These are phyloP conservation scores for Calonectria crousiana DNA, from an alignment of 2,329 filamentous ascomycete species.

Conservation along the genomic window DNA sequence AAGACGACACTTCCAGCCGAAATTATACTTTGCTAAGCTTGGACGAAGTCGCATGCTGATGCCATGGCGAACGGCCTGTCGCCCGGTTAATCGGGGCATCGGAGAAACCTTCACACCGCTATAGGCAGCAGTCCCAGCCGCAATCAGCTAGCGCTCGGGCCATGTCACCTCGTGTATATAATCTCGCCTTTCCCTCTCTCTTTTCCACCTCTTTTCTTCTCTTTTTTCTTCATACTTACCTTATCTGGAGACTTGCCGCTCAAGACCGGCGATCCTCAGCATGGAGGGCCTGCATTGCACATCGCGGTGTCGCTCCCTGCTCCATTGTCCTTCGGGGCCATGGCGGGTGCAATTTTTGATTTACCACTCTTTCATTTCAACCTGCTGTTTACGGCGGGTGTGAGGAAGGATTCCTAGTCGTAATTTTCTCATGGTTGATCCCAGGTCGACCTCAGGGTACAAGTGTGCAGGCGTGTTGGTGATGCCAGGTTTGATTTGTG, in stretches of 20 bases:
- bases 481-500: no score
- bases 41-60: background rate
- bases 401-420: background rate
- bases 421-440: background rate
- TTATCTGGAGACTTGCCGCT: conserved; percentile 59
- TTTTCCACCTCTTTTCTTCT: conserved; percentile 40
- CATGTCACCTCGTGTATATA: background rate
- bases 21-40: background rate
- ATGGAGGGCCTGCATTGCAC: conserved; percentile 67
- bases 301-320: conserved; percentile 61
- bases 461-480: no score
- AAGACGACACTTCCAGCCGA: background rate
- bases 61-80: background rate
- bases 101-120: background rate
- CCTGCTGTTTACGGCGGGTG: background rate
- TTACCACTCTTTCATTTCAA: conserved; percentile 58
- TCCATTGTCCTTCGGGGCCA: conserved; percentile 68
- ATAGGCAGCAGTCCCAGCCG: background rate
- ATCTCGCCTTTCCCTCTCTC: background rate
- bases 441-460: no score
- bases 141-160: conserved; percentile 3
- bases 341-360: conserved; percentile 68
- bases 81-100: background rate
- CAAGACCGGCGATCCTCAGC: conserved; percentile 59
- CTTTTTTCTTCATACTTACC: conserved; percentile 67